Base-by-base conservation (phyloP, 768 basidiomycete genomes). In the Mrakia frigida region DNA sequence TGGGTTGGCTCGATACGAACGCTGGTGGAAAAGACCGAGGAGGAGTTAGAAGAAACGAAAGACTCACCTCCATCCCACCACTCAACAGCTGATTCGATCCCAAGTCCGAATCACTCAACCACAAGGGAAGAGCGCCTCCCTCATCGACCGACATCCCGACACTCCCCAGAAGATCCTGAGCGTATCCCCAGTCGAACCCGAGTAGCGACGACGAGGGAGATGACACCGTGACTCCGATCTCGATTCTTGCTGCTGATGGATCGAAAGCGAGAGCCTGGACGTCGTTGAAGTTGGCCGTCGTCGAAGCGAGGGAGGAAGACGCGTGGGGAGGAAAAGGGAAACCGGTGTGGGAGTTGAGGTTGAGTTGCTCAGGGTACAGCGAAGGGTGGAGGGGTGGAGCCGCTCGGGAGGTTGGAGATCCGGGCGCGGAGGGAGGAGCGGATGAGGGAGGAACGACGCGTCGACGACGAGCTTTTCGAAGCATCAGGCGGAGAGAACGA, bases 401-500 rank as follows among this genome's bases (percentile, higher is more conserved):
- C 13, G 28, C 13, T 35, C 25, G 60, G 28, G 53, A 63, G 56
- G 73, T 25, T 7, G 43, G 70, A 0, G 61, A 46, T 16, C 70
- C 52, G 2, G 69, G 87, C 88, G 11, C 89, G 87, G 23, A 84
- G 82, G 37, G 33, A 78, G 72, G 61, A 37, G 76, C 56, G 52
- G 89, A 88, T 16, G 85, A 83, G 0, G 85, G 80, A 77, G 84
- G 84, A 31, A 84, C 82, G 67, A 84, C 82, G 67, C 84, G 82
- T 33, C 82, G 81, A 46, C 81, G 79, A 11, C 83, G 80, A 35
- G 85, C 85, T 74, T 81, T 80, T 4, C 93, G 93, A 74, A 97
- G 83, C 91, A 96, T 96, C 59, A 95, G 84, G 78, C 93, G 91
- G 25, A 98, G 86, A 7, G 93, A 95, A 52, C 93, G 83, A 13